Percentiles rank a stretch among this genome's conserved stretches.
These are phyloP conservation scores for Immersiporthe knoxdaviesiana DNA, from an alignment of 2,329 filamentous ascomycete genomes.

Conservation along the genomic window DNA sequence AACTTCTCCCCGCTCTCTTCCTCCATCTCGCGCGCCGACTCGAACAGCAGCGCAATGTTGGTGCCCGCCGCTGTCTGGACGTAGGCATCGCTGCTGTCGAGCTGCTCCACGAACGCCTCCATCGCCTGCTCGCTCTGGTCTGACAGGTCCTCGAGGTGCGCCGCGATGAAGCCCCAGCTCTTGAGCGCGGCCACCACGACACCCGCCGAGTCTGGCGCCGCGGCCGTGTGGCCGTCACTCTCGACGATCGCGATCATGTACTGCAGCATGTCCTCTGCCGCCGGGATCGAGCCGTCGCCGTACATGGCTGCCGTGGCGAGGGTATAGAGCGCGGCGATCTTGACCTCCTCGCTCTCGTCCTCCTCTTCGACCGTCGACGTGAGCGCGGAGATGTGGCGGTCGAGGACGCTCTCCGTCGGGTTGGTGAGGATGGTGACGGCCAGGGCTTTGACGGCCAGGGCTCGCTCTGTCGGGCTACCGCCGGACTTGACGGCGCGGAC, in stretches of 20 bases:
- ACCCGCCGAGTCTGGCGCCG: constrained; percentile 69
- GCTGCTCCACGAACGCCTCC: constrained; percentile 82
- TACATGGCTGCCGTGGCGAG: constrained; percentile 75
- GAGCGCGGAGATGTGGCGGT: constrained; percentile 59
- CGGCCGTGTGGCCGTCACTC: constrained; percentile 74
- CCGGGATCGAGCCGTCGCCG: constrained; percentile 71
- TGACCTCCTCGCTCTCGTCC: constrained; percentile 69
- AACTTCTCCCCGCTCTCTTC: constrained; percentile 53
- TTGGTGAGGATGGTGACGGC: constrained; percentile 71
- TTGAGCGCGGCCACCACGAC: constrained; percentile 76
- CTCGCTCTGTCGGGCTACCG: constrained; percentile 68
- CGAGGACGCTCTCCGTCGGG: constrained; percentile 68
- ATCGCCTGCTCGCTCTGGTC: constrained; percentile 72
- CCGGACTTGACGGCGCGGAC: constrained; percentile 72
- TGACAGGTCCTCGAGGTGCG: constrained; percentile 74
- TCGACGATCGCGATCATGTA: constrained; percentile 78
- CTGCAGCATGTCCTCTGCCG: constrained; percentile 72
- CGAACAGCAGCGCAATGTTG: constrained; percentile 82
- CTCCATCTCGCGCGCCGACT: constrained; percentile 62
- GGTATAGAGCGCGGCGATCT: constrained; percentile 73
- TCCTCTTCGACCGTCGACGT: constrained; percentile 69
- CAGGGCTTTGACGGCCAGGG: constrained; percentile 72
- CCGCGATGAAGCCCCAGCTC: constrained; percentile 80
- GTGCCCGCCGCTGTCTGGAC: constrained; percentile 79
- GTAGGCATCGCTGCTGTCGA: constrained; percentile 71